Conservation (phyloP, 495 filamentous ascomycete genomes). For the Penicillium soppii region DNA sequence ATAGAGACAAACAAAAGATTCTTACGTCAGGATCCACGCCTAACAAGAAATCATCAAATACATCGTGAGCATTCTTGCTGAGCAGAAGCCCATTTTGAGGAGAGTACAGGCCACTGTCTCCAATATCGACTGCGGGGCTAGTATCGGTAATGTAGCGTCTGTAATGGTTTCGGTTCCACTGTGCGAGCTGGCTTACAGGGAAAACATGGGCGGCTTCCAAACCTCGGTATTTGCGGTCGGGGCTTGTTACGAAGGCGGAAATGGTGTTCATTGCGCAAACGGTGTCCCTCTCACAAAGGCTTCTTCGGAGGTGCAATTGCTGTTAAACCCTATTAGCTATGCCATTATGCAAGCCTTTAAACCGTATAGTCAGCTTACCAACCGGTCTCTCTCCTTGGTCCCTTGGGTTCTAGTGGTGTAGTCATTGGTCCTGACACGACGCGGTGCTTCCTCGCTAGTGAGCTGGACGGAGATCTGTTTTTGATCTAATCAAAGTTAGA, state of each 20-base stretch:
- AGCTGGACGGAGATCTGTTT: neutral
- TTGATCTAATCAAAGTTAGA: neutral
- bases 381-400: neutral
- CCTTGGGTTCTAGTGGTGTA: neutral
- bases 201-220: neutral
- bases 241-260: neutral
- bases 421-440: neutral
- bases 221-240: too few species aligned
- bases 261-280: neutral
- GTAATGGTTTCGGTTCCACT: neutral
- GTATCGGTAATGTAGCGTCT: neutral
- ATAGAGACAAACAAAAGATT: neutral
- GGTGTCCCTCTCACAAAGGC: neutral
- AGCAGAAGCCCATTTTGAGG: constrained; percentile 1
- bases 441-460: neutral
- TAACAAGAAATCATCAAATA: neutral
- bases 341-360: too few species aligned
- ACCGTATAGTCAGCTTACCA: neutral
- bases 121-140: neutral
- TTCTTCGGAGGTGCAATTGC: neutral
- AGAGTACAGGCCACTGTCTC: neutral
- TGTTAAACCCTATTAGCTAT: neutral
- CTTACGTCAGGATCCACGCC: constrained; percentile 2
- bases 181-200: neutral
- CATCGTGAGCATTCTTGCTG: neutral